Evolutionary conservation across 768 basidiomycete genomes (phyloP).

Genomic region (Boletus rufocinnamomeus): DNA sequence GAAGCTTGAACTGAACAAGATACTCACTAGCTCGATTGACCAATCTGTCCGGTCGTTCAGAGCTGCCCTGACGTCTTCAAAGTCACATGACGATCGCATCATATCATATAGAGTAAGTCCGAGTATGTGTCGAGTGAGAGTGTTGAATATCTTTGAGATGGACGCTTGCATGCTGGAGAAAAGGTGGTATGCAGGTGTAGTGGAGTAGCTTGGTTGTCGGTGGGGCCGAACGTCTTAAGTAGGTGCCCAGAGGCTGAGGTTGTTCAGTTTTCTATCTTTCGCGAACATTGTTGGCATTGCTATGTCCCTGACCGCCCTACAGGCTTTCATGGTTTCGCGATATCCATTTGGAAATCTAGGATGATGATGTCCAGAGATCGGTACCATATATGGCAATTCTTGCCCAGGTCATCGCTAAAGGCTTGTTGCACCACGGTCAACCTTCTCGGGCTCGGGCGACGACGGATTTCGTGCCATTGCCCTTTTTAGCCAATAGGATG

Average conservation of each 20-base stretch:
- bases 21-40: conserved; percentile 27
- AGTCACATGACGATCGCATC: conserved; percentile 21
- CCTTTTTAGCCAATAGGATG: background rate
- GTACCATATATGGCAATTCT: background rate
- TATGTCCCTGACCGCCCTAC: background rate
- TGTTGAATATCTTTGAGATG: background rate
- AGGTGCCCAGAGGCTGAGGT: background rate
- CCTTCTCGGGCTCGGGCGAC: too few relatives aligned
- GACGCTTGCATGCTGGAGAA: conserved; percentile 9
- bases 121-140: conserved; percentile 1
- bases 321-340: too few relatives aligned
- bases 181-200: background rate
- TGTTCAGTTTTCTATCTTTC: background rate
- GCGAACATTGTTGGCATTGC: background rate
- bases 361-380: conserved; percentile 5
- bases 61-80: conserved; percentile 21
- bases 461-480: background rate
- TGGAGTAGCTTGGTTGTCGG: background rate
- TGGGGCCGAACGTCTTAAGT: background rate
- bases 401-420: too few relatives aligned
- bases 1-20: too few relatives aligned
- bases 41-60: conserved; percentile 21
- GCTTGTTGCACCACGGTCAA: too few relatives aligned
- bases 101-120: conserved; percentile 19
- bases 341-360: background rate